Conservation (phyloP, 1,284 basidiomycete genomes). For the Cutaneotrichosporon curvatum region DNA sequence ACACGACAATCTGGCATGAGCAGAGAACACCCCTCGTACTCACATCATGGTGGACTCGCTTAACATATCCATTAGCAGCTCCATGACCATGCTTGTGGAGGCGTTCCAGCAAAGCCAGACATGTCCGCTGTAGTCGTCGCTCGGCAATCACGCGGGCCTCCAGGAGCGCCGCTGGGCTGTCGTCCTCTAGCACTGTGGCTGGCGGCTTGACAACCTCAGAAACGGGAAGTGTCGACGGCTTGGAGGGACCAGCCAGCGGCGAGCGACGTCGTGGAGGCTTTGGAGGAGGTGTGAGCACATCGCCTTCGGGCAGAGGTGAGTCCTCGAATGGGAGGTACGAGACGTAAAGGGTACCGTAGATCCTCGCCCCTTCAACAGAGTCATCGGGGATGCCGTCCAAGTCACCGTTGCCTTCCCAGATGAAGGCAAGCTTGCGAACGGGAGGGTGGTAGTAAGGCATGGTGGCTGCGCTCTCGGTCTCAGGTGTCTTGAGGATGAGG, state of each 20-base stretch:
- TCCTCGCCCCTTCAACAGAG: not conserved
- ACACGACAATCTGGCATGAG: conserved; percentile 53
- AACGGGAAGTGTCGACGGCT: not conserved
- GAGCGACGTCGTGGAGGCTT: conserved; percentile 22
- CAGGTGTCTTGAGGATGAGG: conserved; percentile 31
- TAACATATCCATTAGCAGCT: conserved; percentile 67
- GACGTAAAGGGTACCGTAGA: conserved; percentile 20
- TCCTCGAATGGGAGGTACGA: conserved; percentile 29
- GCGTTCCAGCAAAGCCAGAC: conserved; percentile 69
- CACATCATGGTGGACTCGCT: conserved; percentile 75
- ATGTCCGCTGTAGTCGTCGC: conserved; percentile 65
- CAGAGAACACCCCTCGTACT: conserved; percentile 8
- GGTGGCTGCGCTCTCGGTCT: conserved; percentile 23
- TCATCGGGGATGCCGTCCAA: conserved; percentile 1
- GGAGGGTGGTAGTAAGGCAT: conserved; percentile 45
- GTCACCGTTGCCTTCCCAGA: conserved; percentile 22
- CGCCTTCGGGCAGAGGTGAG: conserved; percentile 3
- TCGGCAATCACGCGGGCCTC: conserved; percentile 16
- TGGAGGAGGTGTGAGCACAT: conserved; percentile 8
- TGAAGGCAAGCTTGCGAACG: conserved; percentile 35
- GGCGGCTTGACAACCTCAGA: conserved; percentile 6
- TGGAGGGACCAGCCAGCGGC: conserved; percentile 25
- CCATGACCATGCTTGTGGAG: conserved; percentile 83
- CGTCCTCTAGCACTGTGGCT: conserved; percentile 13
- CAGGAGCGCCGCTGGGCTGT: conserved; percentile 3